phyloP scores from a whole-genome alignment of 164 flowering plant species.

The Vitis labrusca region DNA sequence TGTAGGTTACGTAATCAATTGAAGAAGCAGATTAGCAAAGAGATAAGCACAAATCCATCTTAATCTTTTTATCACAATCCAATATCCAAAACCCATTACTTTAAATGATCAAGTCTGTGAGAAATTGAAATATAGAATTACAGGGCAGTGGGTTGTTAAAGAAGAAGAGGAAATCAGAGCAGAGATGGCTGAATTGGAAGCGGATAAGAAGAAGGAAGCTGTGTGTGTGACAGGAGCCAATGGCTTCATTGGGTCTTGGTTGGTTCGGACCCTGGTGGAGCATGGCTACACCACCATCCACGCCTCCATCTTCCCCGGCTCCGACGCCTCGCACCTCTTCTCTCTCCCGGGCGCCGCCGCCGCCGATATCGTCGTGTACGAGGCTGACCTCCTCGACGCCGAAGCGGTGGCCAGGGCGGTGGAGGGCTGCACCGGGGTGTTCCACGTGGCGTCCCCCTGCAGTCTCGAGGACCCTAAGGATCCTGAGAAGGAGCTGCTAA shows the following conservation, averaged over 20 bases:
- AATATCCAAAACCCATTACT: too few species aligned
- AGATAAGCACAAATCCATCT: too few species aligned
- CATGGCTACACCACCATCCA: conserved; percentile 60
- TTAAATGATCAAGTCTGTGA: too few species aligned
- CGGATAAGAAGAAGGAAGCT: neutral
- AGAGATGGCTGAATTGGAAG: neutral
- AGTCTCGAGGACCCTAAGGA: conserved; percentile 59
- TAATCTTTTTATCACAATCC: too few species aligned
- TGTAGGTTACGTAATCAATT: too few species aligned
- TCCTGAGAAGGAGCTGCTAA: conserved; percentile 59
- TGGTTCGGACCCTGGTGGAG: conserved; percentile 52
- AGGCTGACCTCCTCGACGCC: conserved; percentile 35
- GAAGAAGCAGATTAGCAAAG: too few species aligned
- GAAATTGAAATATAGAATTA: too few species aligned
- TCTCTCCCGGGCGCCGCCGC: conserved; percentile 31
- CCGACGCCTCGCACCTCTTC: conserved; percentile 58
- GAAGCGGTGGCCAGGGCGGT: conserved; percentile 48
- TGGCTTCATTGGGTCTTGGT: conserved; percentile 86
- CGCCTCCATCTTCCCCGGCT: conserved; percentile 53
- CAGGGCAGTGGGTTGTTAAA: too few species aligned
- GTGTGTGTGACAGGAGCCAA: conserved; percentile 88
- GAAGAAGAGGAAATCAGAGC: too few species aligned
- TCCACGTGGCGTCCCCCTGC: conserved; percentile 93
- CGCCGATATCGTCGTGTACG: conserved; percentile 26
- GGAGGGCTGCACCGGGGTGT: conserved; percentile 58